phyloP scores from a whole-genome alignment of 148 eudicot species.

The Chenopodium album region DNA sequence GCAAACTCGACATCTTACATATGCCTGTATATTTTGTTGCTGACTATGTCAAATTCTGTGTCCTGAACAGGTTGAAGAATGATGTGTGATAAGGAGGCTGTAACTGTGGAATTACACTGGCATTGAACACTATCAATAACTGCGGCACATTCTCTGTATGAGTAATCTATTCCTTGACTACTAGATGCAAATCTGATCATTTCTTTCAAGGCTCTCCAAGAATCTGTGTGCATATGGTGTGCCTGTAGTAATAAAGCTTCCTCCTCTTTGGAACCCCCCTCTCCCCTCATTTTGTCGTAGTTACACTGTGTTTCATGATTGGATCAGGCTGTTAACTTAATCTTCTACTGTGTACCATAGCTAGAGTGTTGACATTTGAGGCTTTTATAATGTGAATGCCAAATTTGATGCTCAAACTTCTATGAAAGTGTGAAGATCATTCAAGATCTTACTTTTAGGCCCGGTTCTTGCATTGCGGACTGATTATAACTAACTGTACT shows the following conservation, averaged over 20 bases:
- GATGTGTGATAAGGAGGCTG: constrained; percentile 6
- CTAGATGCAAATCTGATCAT: constrained; percentile 1
- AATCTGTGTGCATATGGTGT: background rate
- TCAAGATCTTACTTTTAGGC: too few relatives aligned
- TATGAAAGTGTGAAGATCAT: too few relatives aligned
- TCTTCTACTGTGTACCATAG: background rate
- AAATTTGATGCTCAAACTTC: background rate
- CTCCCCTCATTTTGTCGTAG: background rate
- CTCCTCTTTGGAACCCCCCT: background rate
- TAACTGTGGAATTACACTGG: background rate
- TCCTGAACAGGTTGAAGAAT: constrained; percentile 25
- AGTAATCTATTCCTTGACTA: background rate
- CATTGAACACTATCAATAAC: background rate
- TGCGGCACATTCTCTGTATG: constrained; percentile 1
- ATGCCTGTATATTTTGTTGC: background rate
- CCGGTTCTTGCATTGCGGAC: too few relatives aligned
- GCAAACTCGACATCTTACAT: background rate
- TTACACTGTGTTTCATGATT: background rate
- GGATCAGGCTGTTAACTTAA: background rate
- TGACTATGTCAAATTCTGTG: background rate
- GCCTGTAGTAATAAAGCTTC: constrained; percentile 3
- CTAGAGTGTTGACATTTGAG: background rate
- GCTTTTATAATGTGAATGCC: background rate
- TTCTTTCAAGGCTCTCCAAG: background rate
- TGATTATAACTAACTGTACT: too few relatives aligned